phyloP scores from a whole-genome alignment of 495 filamentous ascomycete species.

The Friedmanniomyces simplex region DNA sequence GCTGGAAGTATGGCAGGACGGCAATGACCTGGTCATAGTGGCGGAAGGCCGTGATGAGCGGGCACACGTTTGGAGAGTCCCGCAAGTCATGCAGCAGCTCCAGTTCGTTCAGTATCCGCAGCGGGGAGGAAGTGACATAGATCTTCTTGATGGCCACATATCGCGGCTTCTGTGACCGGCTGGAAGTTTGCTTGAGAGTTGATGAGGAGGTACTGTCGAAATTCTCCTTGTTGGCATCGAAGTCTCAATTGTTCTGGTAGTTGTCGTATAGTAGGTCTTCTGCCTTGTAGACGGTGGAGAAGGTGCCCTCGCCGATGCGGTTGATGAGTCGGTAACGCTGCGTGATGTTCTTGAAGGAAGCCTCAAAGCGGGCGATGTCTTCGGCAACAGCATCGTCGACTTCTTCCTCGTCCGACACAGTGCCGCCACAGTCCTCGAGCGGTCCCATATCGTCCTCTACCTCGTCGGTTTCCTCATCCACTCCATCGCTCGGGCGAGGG shows the following conservation, averaged over 20 bases:
- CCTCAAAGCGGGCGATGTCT: conserved; percentile 78
- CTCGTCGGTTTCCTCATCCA: conserved; percentile 29
- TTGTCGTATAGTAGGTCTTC: conserved; percentile 84
- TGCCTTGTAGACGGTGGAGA: conserved; percentile 97
- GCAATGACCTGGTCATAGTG: conserved; percentile 90
- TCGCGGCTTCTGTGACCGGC: conserved; percentile 40
- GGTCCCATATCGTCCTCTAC: conserved; percentile 34
- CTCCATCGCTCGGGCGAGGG: conserved; percentile 34
- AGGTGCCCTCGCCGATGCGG: conserved; percentile 95
- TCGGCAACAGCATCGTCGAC: conserved; percentile 63
- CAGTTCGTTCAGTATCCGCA: conserved; percentile 91
- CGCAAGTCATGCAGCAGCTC: conserved; percentile 88
- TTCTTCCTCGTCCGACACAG: conserved; percentile 47
- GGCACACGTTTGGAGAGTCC: conserved; percentile 74
- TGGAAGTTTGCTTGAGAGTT: conserved; percentile 35
- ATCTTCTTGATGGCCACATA: conserved; percentile 98
- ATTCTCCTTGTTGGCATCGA: conserved; percentile 49
- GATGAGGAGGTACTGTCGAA: conserved; percentile 44
- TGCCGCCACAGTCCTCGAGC: conserved; percentile 31
- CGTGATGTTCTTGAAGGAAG: conserved; percentile 72
- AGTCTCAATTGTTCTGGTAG: conserved; percentile 81
- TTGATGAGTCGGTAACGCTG: conserved; percentile 82
- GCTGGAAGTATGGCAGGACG: conserved; percentile 87
- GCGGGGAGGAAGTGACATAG: conserved; percentile 89
- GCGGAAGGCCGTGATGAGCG: conserved; percentile 91